These are phyloP conservation scores for Byssochlamys sp. DNA, from an alignment of 2,329 filamentous ascomycete species.

Conservation along the genomic window DNA sequence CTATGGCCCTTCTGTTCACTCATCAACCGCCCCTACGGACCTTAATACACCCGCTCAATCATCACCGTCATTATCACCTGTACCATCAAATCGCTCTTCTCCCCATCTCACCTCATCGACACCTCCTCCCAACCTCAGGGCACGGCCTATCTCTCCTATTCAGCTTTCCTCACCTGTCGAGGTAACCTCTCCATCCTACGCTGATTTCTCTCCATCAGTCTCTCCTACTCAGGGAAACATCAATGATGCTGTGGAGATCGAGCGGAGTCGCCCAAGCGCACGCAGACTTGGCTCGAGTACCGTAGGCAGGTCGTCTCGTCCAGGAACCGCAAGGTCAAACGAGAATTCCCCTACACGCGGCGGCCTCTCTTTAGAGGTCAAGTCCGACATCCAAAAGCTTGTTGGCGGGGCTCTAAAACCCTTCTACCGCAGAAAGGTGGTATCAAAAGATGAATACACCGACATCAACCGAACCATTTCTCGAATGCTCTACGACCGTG, in stretches of 20 bases:
- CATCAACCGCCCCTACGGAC: conserved; percentile 29
- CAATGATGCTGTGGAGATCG: conserved; percentile 4
- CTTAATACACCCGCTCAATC: conserved; percentile 31
- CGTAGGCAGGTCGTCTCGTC: conserved; percentile 13
- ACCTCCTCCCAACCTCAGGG: conserved; percentile 26
- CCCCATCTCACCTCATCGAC: conserved; percentile 30
- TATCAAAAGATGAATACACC: conserved; percentile 84
- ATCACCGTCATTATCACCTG: conserved; percentile 33
- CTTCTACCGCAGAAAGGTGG: conserved; percentile 66
- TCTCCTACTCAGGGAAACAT: conserved; percentile 33
- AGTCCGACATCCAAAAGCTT: conserved; percentile 79
- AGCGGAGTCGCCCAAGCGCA: conserved; percentile 8
- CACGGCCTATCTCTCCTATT: conserved; percentile 26
- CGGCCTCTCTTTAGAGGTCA: conserved; percentile 66
- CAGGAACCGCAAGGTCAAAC: conserved; percentile 34
- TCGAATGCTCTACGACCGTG: conserved; percentile 68
- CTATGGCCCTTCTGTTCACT: conserved; percentile 21
- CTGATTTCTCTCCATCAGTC: conserved; percentile 61
- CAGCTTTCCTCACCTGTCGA: conserved; percentile 24
- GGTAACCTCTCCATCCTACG: conserved; percentile 45
- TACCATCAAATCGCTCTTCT: conserved; percentile 32
- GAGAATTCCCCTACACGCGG: conserved; percentile 61
- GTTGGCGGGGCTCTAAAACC: conserved; percentile 75
- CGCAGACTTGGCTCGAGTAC: conserved; percentile 15
- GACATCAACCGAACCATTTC: conserved; percentile 85